Evolutionary conservation across 192 early-diverging fungal genomes (phyloP).

Genomic region (Neocallimastix lanati): DNA sequence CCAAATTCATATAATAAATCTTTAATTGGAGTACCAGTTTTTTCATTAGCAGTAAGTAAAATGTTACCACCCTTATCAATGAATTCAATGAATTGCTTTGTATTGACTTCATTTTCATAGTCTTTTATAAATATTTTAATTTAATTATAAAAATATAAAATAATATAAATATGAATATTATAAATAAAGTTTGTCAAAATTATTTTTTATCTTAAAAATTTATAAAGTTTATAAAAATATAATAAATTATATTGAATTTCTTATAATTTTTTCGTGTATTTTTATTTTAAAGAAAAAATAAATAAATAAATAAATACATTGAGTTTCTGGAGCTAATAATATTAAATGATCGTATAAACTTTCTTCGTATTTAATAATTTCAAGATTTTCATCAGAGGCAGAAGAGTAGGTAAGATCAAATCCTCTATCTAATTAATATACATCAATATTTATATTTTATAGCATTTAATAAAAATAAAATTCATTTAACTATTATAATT

Average conservation of each 20-base stretch:
- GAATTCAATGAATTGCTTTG: slow-evolving; percentile 56
- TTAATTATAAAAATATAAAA: too few relatives aligned
- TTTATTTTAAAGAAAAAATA: too few relatives aligned
- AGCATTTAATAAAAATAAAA: too few relatives aligned
- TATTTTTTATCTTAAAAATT: too few relatives aligned
- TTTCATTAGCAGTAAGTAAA: slow-evolving; percentile 45
- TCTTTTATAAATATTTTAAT: background rate
- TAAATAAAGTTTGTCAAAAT: too few relatives aligned
- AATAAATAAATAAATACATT: too few relatives aligned
- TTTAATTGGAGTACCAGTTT: slow-evolving; percentile 45
- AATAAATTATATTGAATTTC: too few relatives aligned
- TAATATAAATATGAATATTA: too few relatives aligned
- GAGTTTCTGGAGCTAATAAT: slow-evolving; percentile 54
- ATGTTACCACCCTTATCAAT: slow-evolving; percentile 83
- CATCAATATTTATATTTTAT: too few relatives aligned
- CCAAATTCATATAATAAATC: slow-evolving; percentile 81
- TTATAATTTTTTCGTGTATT: too few relatives aligned
- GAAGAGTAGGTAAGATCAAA: slow-evolving; percentile 34
- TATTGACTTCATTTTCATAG: slow-evolving; percentile 5
- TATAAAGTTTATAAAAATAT: too few relatives aligned
- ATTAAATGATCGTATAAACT: slow-evolving; percentile 63
- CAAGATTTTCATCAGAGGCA: slow-evolving; percentile 25
- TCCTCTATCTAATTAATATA: slow-evolving; percentile 22
- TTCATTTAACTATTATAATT: too few relatives aligned
- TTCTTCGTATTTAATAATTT: slow-evolving; percentile 37